Evolutionary conservation across 2,329 filamentous ascomycete genomes (phyloP).

Genomic region (Scortechinia acanthostroma): DNA sequence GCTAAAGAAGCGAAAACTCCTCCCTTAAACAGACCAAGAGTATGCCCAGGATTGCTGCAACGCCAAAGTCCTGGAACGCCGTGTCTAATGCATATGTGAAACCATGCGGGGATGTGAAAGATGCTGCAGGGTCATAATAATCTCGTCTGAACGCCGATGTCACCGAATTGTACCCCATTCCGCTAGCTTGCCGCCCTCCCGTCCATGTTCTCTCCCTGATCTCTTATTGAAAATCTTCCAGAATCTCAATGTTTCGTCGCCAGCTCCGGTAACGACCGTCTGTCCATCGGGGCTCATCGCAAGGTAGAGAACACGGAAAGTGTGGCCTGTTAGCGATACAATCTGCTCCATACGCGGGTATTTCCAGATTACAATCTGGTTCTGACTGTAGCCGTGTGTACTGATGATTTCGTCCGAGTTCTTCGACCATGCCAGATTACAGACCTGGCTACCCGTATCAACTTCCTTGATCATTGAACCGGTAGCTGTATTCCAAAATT

Average conservation of each 20-base stretch:
- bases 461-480: slow-evolving; percentile 77
- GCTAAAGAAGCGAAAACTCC: too few species aligned
- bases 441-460: slow-evolving; percentile 97
- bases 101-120: neutral
- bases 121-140: too few species aligned
- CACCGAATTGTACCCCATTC: slow-evolving; percentile 11
- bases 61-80: neutral
- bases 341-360: slow-evolving; percentile 98
- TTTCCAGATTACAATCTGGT: slow-evolving; percentile 99
- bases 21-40: too few species aligned
- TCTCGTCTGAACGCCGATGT: neutral
- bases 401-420: slow-evolving; percentile 96
- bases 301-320: slow-evolving; percentile 89
- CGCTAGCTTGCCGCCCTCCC: slow-evolving; percentile 34
- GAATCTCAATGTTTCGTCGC: slow-evolving; percentile 90
- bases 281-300: slow-evolving; percentile 96
- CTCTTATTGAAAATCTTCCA: slow-evolving; percentile 93
- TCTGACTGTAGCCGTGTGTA: slow-evolving; percentile 94
- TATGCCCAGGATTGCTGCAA: too few species aligned
- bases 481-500: slow-evolving; percentile 94
- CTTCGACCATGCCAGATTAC: slow-evolving; percentile 93
- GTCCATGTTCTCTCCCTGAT: slow-evolving; percentile 54
- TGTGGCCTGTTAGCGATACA: slow-evolving; percentile 89
- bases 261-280: slow-evolving; percentile 88
- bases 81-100: neutral